Base-by-base conservation (phyloP, 2,329 filamentous ascomycete species). In the Neofusicoccum sp. region DNA sequence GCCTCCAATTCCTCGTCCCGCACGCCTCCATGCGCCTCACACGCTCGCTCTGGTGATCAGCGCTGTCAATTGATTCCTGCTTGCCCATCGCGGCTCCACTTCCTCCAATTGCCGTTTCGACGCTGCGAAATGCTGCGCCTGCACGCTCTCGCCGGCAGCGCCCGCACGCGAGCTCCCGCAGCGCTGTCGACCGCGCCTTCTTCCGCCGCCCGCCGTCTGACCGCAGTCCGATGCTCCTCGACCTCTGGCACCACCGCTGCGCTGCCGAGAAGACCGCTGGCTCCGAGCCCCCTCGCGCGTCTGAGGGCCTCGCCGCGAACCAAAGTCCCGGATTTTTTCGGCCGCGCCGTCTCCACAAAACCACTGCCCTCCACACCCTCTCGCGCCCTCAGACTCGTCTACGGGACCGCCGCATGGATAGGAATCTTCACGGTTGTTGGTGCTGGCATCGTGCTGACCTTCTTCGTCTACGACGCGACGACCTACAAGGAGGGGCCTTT, bases 391-490 rank as follows among this genome's bases (percentile, higher is more conserved):
- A 78, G 78, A 48, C 86, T 89, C 68, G 73, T 86, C 47, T 91
- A 90, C 71, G 84, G 89, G 66, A 81, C 84, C 33, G 88, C 92
- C 34, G 86, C 89, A 2, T 84, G 84, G 68, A 75, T 91, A 24
- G 95, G 95, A 40, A 86, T 90, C 62, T 89, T 93, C 53, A 82
- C 95, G 38, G 80, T 88, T 6, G 82, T 93, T 54, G 73, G 90
- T 59, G 87, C 89, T 34, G 78, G 83, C 3, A 81, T 89, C 5
- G 82, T 98, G 6, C 76, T 92, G 20, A 89, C 82, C 51, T 97
- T 99, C 81, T 99, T 99, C 77, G 68, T 95, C 67, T 99, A 96
- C 78, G 95, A 99, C 79, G 89, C 93, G 8, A 89, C 86, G 49
- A 99, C 95, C 12, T 99, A 99, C 78, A 87, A 85, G 62, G 89